A percentile compares a stretch with the other conserved stretches of the same genome.
phyloP scores from a whole-genome alignment of 805 yeast genomes.

The Candida maltosa region DNA sequence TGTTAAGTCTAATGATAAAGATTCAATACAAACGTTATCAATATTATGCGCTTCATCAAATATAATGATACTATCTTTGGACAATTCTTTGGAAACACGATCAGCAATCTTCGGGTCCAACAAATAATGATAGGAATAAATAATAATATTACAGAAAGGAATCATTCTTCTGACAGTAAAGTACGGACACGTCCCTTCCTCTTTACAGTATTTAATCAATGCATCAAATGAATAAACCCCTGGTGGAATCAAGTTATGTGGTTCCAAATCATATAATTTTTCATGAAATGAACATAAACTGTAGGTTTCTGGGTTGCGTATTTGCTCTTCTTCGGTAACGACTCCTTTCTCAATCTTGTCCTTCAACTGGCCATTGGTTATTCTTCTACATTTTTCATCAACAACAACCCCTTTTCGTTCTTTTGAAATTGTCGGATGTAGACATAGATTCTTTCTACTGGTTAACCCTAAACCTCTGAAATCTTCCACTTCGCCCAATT shows the following conservation, averaged over 20 bases:
- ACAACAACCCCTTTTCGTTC: constrained; percentile 90
- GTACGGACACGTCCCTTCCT: constrained; percentile 86
- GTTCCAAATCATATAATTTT: constrained; percentile 80
- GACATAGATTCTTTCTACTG: constrained; percentile 88
- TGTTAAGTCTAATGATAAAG: constrained; percentile 85
- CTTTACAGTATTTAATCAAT: constrained; percentile 71
- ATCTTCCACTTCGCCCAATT: constrained; percentile 83
- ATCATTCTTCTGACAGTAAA: constrained; percentile 98
- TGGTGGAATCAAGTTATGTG: constrained; percentile 81
- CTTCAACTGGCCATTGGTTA: constrained; percentile 88
- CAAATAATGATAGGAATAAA: constrained; percentile 93
- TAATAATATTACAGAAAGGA: constrained; percentile 86
- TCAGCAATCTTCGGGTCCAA: constrained; percentile 97
- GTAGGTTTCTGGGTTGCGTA: constrained; percentile 31
- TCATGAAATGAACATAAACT: constrained; percentile 85
- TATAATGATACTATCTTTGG: constrained; percentile 89
- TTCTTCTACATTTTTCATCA: constrained; percentile 92
- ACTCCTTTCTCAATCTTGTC: constrained; percentile 49
- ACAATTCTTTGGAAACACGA: constrained; percentile 86
- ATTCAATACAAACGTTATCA: constrained; percentile 97
- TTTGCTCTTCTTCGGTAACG: constrained; percentile 53
- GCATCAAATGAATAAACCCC: constrained; percentile 96
- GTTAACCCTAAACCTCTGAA: constrained; percentile 93
- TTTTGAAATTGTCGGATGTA: constrained; percentile 82
- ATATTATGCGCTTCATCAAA: constrained; percentile 99